Evolutionary conservation across 768 basidiomycete genomes (phyloP).

Genomic region (Suillus bovinus): DNA sequence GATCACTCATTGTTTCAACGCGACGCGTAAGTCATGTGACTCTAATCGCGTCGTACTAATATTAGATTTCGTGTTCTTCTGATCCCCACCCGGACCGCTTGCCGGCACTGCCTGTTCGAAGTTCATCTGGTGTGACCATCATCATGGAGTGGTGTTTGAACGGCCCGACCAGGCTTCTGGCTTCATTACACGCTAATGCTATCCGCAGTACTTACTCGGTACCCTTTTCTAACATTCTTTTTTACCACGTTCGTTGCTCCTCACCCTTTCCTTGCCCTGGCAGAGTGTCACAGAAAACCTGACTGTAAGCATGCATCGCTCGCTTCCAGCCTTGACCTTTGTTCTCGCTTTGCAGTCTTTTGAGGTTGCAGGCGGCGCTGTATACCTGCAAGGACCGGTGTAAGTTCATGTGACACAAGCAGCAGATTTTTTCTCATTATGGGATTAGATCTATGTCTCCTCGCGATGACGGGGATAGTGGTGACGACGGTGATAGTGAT

Average conservation of each 20-base stretch:
- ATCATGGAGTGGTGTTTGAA: background rate
- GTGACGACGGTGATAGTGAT: background rate
- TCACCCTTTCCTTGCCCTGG: background rate
- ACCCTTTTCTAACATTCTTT: background rate
- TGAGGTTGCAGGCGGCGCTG: background rate
- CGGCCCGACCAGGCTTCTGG: background rate
- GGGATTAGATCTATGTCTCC: background rate
- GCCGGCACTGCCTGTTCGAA: background rate
- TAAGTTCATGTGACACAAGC: slow-evolving; percentile 2
- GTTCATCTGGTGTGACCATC: background rate
- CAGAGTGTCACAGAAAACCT: background rate
- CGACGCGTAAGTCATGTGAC: slow-evolving; percentile 20
- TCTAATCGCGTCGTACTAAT: slow-evolving; percentile 10
- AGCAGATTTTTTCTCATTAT: background rate
- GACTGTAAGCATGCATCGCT: slow-evolving; percentile 3
- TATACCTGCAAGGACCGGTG: slow-evolving; percentile 2
- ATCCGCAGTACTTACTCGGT: background rate
- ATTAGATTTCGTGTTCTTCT: background rate
- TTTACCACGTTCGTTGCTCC: background rate
- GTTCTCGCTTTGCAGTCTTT: slow-evolving; percentile 6
- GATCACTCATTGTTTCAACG: slow-evolving; percentile 23
- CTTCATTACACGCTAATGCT: background rate
- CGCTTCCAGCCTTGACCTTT: slow-evolving; percentile 8
- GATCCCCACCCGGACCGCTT: background rate
- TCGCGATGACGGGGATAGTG: background rate